Base-by-base conservation (phyloP, 495 filamentous ascomycete genomes). In the Podospora anserina region DNA sequence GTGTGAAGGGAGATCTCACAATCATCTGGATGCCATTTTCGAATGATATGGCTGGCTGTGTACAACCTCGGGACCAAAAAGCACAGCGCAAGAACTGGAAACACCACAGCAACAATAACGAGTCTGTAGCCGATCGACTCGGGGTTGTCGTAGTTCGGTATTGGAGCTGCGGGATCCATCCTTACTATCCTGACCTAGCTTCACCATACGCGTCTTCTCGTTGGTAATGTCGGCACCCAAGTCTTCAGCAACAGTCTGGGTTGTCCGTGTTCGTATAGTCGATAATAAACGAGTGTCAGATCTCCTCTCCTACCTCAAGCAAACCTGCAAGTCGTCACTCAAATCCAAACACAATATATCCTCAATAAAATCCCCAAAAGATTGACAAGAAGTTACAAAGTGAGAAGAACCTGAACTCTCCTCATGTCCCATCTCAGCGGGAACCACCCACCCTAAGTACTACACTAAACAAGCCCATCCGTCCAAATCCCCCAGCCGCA, bases 71-170 rank as follows among this genome's bases (percentile, higher is more conserved):
- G 57, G 13, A 69, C 2, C 20, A 78, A 32, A 58, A 76, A 67
- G 16, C 57, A 19, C 6, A 75, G 30, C n/a, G 72, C 66, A 7
- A 75, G 18, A 7, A 69, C 69, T 5, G 72, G 69, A 59, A 66
- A 71, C 30, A 76, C 27, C 19, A 73, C 44, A n/a, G 68, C 71
- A 11, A 68, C 68, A 16, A 74, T 28, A 18, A 61, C 59, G 32
- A 76, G 49, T 7, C 64, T 71, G 53, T 69, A 65, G 3, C 68
- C 72, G 26, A 69, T 71, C 18, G 64, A 71, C 39, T 74, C 71
- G 20, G 72, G 74, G 68, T 75, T 64, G 4, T 58, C 71, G 59
- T 76, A 74, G 54, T 77, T 75, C n/a, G 75, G 68, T 34, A 60
- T 74, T 20, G 72, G 68, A 26, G 76, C 73, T 26, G 66, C 27